Percentiles rank a stretch among this genome's conserved stretches.
Conservation (phyloP, 345 rosid genomes). For the Salix udensis region DNA sequence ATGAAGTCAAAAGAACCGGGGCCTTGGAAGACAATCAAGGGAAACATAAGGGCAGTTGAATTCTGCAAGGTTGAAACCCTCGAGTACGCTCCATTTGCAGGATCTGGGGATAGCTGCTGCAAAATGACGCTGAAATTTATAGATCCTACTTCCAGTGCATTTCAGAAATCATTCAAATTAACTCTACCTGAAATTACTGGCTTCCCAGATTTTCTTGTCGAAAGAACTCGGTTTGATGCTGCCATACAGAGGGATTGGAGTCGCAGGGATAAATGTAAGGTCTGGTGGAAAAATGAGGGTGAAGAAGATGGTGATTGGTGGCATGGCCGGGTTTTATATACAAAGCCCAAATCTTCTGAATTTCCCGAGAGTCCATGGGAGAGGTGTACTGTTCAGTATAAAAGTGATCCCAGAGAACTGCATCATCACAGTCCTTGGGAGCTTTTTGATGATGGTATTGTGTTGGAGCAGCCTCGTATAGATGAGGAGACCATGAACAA, state of each 20-base stretch:
- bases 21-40: conserved; percentile 68
- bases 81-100: conserved; percentile 78
- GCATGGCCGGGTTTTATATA: conserved; percentile 77
- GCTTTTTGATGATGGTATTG: conserved; percentile 71
- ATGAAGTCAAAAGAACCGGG: conserved; percentile 50
- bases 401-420: conserved; percentile 66
- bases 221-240: conserved; percentile 83
- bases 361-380: conserved; percentile 98
- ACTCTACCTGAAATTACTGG: conserved; percentile 80
- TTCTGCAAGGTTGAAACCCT: conserved; percentile 77
- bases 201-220: conserved; percentile 95
- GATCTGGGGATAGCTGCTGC: conserved; percentile 98
- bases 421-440: conserved; percentile 99
- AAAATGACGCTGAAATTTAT: conserved; percentile 79
- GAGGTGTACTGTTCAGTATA: conserved; percentile 70
- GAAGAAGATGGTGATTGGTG: conserved; percentile 95
- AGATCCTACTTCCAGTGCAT: conserved; percentile 61
- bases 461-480: conserved; percentile 70
- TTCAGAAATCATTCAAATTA: conserved; percentile 50
- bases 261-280: conserved; percentile 82
- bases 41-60: conserved; percentile 70
- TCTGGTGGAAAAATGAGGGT: conserved; percentile 91
- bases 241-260: conserved; percentile 79
- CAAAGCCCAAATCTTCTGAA: conserved; percentile 64
- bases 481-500: conserved; percentile 48